Evolutionary conservation across 176 grass and related monocot species (phyloP).

Genomic region (Oryza nivara): DNA sequence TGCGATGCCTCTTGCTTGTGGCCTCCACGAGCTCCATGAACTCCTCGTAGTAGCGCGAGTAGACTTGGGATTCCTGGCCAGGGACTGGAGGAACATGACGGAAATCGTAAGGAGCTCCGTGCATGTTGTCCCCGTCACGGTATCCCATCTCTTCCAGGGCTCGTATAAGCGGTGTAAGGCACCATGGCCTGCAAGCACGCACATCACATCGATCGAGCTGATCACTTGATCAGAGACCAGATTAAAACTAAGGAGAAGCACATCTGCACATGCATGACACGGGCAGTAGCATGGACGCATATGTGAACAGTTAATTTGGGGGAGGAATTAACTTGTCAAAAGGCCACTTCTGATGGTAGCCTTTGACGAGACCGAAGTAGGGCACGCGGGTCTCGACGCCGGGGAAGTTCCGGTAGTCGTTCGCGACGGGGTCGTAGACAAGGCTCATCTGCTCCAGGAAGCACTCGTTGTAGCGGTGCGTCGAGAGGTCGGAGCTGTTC

Average conservation of each 20-base stretch:
- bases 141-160: not conserved
- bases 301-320: no score
- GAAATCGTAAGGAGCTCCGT: not conserved
- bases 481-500: not conserved
- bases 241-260: no score
- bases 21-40: not conserved
- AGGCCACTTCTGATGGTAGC: no score
- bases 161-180: no score
- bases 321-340: no score
- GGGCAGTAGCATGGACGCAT: no score
- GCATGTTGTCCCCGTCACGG: not conserved
- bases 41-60: not conserved
- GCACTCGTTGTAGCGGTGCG: slow-evolving; percentile 5
- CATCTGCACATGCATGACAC: no score
- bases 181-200: not conserved
- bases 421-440: not conserved
- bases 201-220: no score
- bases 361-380: no score
- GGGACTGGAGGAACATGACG: not conserved
- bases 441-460: slow-evolving; percentile 36
- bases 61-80: not conserved
- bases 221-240: no score
- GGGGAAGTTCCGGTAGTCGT: not conserved
- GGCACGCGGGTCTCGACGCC: slow-evolving; percentile 15
- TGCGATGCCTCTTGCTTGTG: not conserved